Base-by-base conservation (phyloP, 768 basidiomycete genomes). In the Trametes cingulata region DNA sequence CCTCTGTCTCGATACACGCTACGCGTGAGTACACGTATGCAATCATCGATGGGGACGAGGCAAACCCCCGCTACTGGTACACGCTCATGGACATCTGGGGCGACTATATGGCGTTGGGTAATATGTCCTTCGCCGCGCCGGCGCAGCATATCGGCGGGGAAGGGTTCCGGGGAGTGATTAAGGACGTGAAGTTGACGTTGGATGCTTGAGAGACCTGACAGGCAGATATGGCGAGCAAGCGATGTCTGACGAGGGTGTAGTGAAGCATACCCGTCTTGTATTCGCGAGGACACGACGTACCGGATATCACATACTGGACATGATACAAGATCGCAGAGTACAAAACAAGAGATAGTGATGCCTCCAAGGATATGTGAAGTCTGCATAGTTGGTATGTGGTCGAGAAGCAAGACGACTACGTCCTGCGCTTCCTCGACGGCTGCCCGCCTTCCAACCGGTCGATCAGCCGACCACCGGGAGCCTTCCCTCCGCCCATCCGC, bases 51-150 rank as follows among this genome's bases (percentile, higher is more conserved):
- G 72, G 68, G 5, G 63, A 67, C 33, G 52, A 60, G 29, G 24
- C 56, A 14, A 52, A 69, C 48, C 67, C 60, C 15, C 67, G 64
- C 22, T 76, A 69, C 67, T 79, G 77, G 67, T 68, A 62, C 47
- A 76, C 75, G n/a, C 67, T 67, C 46, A 51, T 79, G 56, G 70
- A 74, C 58, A 75, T 78, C 14, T 77, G 77, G 76, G 76, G 76
- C 13, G 73, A 73, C 43, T 74, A 74, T 33, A 73, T 77, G 65
- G 68, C 65, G 35, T 62, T 64, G 24, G 76, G 72, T 33, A 78
- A 79, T 56, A 78, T 80, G 75, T 78, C 76, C 3, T 80, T 79
- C 53, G 77, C 77, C 1, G 78, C 78, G 12, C 78, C 77, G 0
- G 68, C 76, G 2, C 64, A 62, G 36, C 64, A 68, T 2, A 73